Evolutionary conservation across 345 rosid species (phyloP).

Genomic region (Bruguiera sexangula): DNA sequence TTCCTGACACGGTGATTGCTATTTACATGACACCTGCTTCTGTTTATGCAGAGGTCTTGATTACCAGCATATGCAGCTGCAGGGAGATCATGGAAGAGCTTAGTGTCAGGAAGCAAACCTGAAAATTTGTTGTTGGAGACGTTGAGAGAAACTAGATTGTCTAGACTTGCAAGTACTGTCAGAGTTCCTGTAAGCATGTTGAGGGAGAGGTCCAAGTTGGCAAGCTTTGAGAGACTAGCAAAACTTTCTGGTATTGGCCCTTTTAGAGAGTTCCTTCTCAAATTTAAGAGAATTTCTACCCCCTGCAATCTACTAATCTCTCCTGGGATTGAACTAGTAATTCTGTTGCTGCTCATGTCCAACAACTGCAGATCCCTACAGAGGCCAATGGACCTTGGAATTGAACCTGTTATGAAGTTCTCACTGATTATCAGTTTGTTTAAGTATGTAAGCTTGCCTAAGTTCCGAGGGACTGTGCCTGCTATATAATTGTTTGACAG

Average conservation of each 20-base stretch:
- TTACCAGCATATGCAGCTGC: constrained; percentile 45
- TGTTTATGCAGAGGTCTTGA: constrained; percentile 45
- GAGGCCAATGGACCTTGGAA: constrained; percentile 52
- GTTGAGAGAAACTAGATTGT: constrained; percentile 59
- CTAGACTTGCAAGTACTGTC: constrained; percentile 37
- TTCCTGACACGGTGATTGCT: constrained; percentile 20
- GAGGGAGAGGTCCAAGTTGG: constrained; percentile 59
- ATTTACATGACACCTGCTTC: constrained; percentile 28
- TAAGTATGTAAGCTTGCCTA: constrained; percentile 55
- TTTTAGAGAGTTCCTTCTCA: constrained; percentile 56
- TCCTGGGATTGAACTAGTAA: constrained; percentile 48
- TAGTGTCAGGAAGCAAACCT: constrained; percentile 53
- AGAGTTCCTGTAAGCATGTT: constrained; percentile 50
- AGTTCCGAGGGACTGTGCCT: constrained; percentile 44
- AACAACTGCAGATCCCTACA: constrained; percentile 56
- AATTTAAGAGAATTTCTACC: constrained; percentile 57
- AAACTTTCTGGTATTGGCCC: constrained; percentile 59
- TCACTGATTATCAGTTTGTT: constrained; percentile 50
- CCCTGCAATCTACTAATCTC: constrained; percentile 54
- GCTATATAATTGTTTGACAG: constrained; percentile 44
- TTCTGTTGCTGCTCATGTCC: constrained; percentile 54
- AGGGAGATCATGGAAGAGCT: constrained; percentile 53
- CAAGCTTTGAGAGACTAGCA: constrained; percentile 53
- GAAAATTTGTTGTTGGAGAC: constrained; percentile 59
- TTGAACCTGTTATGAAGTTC: constrained; percentile 49